These are phyloP conservation scores for Tricholoma saponaceum DNA, from an alignment of 768 basidiomycete species.

Conservation along the genomic window DNA sequence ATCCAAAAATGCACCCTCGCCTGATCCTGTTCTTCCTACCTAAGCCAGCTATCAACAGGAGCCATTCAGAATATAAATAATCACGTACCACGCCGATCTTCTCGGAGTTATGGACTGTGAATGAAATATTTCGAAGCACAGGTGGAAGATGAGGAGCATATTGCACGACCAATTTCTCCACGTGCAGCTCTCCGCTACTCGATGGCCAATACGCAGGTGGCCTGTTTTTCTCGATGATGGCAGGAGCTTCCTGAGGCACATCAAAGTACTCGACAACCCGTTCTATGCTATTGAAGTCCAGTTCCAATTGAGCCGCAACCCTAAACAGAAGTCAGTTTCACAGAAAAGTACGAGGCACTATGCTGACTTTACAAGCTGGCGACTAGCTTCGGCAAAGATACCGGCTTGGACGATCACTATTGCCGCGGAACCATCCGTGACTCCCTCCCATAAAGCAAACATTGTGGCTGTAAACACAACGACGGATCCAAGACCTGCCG, in stretches of 20 bases:
- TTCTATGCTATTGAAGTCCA: slow-evolving; percentile 74
- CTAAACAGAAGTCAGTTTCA: slow-evolving; percentile 21
- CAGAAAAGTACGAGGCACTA: not conserved
- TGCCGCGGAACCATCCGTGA: slow-evolving; percentile 59
- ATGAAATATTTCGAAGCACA: slow-evolving; percentile 54
- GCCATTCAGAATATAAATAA: not conserved
- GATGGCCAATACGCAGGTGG: slow-evolving; percentile 78
- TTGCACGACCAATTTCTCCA: slow-evolving; percentile 55
- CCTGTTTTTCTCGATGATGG: slow-evolving; percentile 46
- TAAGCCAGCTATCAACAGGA: slow-evolving; percentile 16
- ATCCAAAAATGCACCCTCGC: slow-evolving; percentile 21
- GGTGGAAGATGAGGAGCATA: slow-evolving; percentile 63
- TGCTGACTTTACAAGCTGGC: slow-evolving; percentile 54
- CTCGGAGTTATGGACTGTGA: slow-evolving; percentile 55
- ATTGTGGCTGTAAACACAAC: slow-evolving; percentile 66
- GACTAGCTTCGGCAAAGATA: slow-evolving; percentile 64
- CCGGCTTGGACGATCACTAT: slow-evolving; percentile 71
- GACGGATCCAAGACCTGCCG: slow-evolving; percentile 59
- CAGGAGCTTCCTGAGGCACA: slow-evolving; percentile 65
- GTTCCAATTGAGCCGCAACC: slow-evolving; percentile 65
- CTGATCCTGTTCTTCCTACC: slow-evolving; percentile 70
- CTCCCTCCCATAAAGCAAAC: slow-evolving; percentile 58
- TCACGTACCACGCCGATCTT: slow-evolving; percentile 63
- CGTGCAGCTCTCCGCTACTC: slow-evolving; percentile 48
- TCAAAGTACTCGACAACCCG: slow-evolving; percentile 69